These are phyloP conservation scores for Cyberlindnera sargentensis DNA, from an alignment of 805 yeast species.

Conservation along the genomic window DNA sequence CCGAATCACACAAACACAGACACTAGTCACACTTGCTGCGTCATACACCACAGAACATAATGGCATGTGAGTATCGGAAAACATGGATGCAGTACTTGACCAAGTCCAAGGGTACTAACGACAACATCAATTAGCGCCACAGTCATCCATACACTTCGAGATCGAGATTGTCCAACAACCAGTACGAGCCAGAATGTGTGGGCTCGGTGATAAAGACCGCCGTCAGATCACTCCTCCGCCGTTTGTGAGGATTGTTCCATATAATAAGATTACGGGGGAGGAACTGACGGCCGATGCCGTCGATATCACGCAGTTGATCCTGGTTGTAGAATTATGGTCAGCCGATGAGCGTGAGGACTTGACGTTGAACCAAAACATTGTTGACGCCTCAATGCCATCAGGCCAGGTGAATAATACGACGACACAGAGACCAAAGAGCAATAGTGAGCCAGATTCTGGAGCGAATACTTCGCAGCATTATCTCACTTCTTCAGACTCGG, in stretches of 20 bases:
- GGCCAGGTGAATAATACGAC: background rate
- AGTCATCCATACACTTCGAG: background rate
- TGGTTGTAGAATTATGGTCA: conserved; percentile 35
- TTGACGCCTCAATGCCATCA: background rate
- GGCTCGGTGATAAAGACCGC: conserved; percentile 35
- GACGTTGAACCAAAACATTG: conserved; percentile 16
- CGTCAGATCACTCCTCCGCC: conserved; percentile 30
- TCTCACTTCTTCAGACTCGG: conserved; percentile 2
- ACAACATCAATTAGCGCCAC: too few species aligned
- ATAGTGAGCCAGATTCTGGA: too few species aligned
- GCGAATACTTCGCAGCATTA: background rate
- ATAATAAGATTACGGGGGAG: conserved; percentile 19
- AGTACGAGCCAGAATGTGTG: conserved; percentile 40
- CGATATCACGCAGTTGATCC: conserved; percentile 29
- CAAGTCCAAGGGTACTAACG: too few species aligned
- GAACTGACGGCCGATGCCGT: conserved; percentile 22
- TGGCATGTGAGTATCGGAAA: too few species aligned
- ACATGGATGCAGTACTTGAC: too few species aligned
- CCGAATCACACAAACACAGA: too few species aligned
- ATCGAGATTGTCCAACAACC: conserved; percentile 36
- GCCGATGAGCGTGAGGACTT: conserved; percentile 24
- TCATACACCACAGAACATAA: too few species aligned
- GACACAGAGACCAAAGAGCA: too few species aligned
- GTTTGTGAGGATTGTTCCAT: conserved; percentile 20
- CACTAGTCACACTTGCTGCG: too few species aligned